These are phyloP conservation scores for Pyricularia grisea DNA, from an alignment of 2,329 filamentous ascomycete species.

Conservation along the genomic window DNA sequence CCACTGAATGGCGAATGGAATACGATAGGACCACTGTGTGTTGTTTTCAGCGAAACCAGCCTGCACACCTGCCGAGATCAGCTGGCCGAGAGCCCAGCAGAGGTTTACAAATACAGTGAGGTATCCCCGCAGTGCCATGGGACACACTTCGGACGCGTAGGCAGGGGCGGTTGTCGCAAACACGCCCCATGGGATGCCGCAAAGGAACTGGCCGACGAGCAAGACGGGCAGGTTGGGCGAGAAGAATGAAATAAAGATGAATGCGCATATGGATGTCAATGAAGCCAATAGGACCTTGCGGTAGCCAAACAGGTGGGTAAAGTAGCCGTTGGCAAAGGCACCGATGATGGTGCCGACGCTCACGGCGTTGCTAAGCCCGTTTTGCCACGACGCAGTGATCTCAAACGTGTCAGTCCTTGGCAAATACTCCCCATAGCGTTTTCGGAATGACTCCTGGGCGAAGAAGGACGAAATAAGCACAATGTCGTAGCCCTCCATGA, in stretches of 20 bases:
- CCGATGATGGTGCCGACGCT: conserved; percentile 38
- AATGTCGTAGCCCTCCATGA: conserved; percentile 14
- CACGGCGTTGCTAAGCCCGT: conserved; percentile 26
- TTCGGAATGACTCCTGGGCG: conserved; percentile 12
- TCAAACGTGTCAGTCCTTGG: conserved; percentile 22
- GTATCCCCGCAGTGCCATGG: conserved; percentile 45
- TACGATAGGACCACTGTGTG: conserved; percentile 38
- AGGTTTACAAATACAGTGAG: conserved; percentile 52
- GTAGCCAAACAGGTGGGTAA: conserved; percentile 33
- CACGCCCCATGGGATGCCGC: conserved; percentile 50
- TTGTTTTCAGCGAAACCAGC: conserved; percentile 28
- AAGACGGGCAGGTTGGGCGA: conserved; percentile 43
- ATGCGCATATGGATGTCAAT: conserved; percentile 26
- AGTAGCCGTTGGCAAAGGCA: conserved; percentile 35
- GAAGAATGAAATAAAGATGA: conserved; percentile 55
- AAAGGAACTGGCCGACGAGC: conserved; percentile 51
- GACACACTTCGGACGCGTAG: conserved; percentile 53
- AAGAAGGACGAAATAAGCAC: conserved; percentile 5
- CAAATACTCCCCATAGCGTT: conserved; percentile 16
- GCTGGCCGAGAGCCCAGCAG: conserved; percentile 53
- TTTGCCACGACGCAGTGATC: conserved; percentile 39
- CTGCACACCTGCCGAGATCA: conserved; percentile 40
- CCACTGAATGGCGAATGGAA: conserved; percentile 40
- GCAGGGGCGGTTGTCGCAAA: conserved; percentile 50
- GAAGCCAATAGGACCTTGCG: conserved; percentile 31